These are phyloP conservation scores for Heteromeles arbutifolia DNA, from an alignment of 306 rosid genomes.

Conservation along the genomic window DNA sequence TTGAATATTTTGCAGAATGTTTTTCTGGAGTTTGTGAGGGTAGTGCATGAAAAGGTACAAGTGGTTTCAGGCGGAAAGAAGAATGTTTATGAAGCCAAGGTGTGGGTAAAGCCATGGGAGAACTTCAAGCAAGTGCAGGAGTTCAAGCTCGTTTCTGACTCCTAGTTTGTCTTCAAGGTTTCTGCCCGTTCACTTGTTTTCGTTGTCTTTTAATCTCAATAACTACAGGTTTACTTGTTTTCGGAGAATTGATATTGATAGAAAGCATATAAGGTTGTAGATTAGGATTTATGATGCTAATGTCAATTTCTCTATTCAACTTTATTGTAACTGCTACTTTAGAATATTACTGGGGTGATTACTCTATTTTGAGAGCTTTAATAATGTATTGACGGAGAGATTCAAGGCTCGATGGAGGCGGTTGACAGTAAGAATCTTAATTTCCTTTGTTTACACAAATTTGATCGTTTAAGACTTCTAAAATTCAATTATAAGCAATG, in stretches of 20 bases:
- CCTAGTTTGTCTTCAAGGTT: slow-evolving; percentile 3
- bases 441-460: not conserved
- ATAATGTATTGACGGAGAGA: too few relatives aligned
- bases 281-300: not conserved
- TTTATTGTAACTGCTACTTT: too few relatives aligned
- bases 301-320: not conserved
- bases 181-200: not conserved
- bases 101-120: slow-evolving; percentile 91
- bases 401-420: not conserved
- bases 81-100: slow-evolving; percentile 75
- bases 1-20: slow-evolving; percentile 20
- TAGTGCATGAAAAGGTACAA: slow-evolving; percentile 63
- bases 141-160: slow-evolving; percentile 55
- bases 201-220: not conserved
- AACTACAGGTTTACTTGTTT: not conserved
- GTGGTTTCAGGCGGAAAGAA: slow-evolving; percentile 73
- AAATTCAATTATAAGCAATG: not conserved
- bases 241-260: not conserved
- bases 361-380: too few relatives aligned
- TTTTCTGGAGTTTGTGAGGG: slow-evolving; percentile 62
- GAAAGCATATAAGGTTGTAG: not conserved
- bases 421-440: not conserved
- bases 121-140: slow-evolving; percentile 76
- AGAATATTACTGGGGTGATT: too few relatives aligned
- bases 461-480: not conserved